A percentile compares a stretch with the other conserved stretches of the same genome.
These are phyloP conservation scores for Monosporascus sp. DNA, from an alignment of 2,329 filamentous ascomycete species.

Conservation along the genomic window DNA sequence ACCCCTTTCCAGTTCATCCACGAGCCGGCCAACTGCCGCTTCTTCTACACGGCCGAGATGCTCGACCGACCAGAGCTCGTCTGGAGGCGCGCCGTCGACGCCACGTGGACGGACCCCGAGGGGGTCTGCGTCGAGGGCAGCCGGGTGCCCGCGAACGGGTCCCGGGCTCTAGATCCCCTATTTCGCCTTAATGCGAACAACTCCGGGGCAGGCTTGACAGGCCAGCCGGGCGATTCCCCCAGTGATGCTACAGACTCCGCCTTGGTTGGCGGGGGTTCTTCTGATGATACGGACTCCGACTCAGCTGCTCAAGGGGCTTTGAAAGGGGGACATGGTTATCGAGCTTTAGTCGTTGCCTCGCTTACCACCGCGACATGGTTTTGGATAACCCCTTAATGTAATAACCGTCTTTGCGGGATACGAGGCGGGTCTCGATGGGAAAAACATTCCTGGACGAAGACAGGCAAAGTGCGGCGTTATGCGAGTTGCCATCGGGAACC, in stretches of 20 bases:
- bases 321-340: too few relatives aligned
- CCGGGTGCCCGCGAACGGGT: conserved; percentile 13
- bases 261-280: neutral
- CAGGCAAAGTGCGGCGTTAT: too few relatives aligned
- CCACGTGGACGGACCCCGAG: conserved; percentile 28
- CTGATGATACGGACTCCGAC: too few relatives aligned
- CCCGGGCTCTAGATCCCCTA: conserved; percentile 14
- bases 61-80: conserved; percentile 31
- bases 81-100: conserved; percentile 35
- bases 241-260: neutral
- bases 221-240: neutral
- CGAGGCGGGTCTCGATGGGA: too few relatives aligned
- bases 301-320: too few relatives aligned
- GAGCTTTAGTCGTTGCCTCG: too few relatives aligned
- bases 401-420: too few relatives aligned
- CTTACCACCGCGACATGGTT: too few relatives aligned
- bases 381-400: too few relatives aligned
- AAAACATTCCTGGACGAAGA: too few relatives aligned
- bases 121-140: conserved; percentile 29
- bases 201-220: too few relatives aligned
- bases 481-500: too few relatives aligned
- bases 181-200: neutral
- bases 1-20: conserved; percentile 41
- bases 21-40: conserved; percentile 38
- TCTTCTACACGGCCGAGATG: conserved; percentile 42